phyloP scores from a whole-genome alignment of 2,329 filamentous ascomycete species.

The Beauveria caledonica region DNA sequence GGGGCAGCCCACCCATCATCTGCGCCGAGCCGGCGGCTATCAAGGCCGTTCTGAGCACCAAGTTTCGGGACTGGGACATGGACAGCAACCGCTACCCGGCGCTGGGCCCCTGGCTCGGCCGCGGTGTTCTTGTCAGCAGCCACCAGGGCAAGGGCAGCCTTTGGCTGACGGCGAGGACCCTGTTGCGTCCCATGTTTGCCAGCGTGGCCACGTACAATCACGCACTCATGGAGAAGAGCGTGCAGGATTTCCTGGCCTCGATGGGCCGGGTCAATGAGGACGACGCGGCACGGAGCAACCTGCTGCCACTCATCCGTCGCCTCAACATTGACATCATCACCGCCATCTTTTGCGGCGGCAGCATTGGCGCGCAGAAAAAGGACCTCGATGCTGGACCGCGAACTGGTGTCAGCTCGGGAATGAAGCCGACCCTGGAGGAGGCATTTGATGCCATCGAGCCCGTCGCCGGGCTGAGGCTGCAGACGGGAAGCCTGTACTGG shows the following conservation, averaged over 20 bases:
- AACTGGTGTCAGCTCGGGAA: neutral
- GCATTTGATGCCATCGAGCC: neutral
- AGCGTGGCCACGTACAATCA: neutral
- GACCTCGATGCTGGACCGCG: neutral
- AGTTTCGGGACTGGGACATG: conserved; percentile 3
- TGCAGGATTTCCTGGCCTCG: neutral
- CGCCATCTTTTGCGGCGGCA: neutral
- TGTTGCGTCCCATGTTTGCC: neutral
- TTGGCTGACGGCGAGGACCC: neutral
- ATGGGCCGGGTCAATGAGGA: neutral
- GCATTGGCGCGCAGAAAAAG: neutral
- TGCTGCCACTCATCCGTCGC: conserved; percentile 3
- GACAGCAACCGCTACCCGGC: conserved; percentile 5
- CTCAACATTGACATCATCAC: neutral
- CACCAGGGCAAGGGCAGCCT: neutral
- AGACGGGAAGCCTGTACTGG: conserved; percentile 1
- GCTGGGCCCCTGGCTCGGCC: conserved; percentile 3
- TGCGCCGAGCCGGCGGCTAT: neutral
- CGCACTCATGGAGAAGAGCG: neutral
- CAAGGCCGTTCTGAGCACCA: neutral
- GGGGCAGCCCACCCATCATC: neutral
- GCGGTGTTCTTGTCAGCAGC: conserved; percentile 3
- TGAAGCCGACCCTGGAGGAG: neutral
- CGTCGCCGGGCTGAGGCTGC: neutral
- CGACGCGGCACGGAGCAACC: neutral